These are phyloP conservation scores for Ettlia oleoabundans DNA, from an alignment of 139 green algal species.

Conservation along the genomic window DNA sequence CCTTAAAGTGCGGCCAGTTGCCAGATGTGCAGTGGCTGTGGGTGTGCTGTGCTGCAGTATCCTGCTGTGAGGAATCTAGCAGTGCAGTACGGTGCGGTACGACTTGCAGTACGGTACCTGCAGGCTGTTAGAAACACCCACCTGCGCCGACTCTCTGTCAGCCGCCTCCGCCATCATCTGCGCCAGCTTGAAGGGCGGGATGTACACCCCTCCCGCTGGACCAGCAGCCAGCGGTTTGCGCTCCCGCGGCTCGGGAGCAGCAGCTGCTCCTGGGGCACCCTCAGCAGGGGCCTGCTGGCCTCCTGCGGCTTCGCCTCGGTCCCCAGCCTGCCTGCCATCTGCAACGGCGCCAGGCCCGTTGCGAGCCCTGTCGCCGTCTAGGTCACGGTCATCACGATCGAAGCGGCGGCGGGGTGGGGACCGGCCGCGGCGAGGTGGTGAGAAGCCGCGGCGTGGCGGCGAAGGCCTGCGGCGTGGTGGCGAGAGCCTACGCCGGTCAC, in stretches of 20 bases:
- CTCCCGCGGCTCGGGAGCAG: background rate
- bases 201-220: constrained; percentile 91
- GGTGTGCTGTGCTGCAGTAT: no score
- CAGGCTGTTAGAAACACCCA: no score
- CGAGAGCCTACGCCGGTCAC: background rate
- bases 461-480: background rate
- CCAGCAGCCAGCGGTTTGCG: constrained; percentile 43
- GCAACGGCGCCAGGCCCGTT: no score
- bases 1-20: no score
- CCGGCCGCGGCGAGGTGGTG: background rate
- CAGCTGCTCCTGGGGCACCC: background rate
- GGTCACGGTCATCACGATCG: background rate
- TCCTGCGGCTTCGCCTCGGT: background rate
- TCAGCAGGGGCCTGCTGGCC: background rate
- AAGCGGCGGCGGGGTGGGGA: constrained; percentile 7
- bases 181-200: constrained; percentile 97
- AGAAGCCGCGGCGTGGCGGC: background rate
- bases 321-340: background rate
- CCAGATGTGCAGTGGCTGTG: no score
- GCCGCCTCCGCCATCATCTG: constrained; percentile 86
- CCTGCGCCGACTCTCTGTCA: constrained; percentile 29
- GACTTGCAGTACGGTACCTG: background rate
- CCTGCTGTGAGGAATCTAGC: no score
- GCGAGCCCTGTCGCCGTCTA: background rate
- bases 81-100: background rate